Evolutionary conservation across 1,284 basidiomycete species (phyloP), one percentile per base, ranked within the genome.

Genomic region (Earliella scabrosa): DNA sequence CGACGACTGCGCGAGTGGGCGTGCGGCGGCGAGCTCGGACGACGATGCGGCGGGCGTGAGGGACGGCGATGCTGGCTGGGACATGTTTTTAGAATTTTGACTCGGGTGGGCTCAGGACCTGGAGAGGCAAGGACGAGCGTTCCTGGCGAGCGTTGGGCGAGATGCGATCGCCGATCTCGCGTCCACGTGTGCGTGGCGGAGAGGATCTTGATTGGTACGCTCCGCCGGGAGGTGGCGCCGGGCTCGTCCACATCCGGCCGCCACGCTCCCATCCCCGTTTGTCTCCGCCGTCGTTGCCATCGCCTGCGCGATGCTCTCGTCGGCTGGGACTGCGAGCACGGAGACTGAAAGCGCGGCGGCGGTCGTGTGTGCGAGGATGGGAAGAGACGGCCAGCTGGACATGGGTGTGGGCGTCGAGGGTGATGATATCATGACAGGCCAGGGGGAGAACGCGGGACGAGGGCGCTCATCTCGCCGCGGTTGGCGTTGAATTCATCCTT

Each of bases 111-210:
- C 9, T 23, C 38, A 26, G 38, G 40, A 26, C 4, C 41, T 20
- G 31, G 20, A 46, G 24, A 36, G 24, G 38, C n/a, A n/a, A n/a
- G n/a, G n/a, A n/a, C n/a, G n/a, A n/a, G 11, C 18, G 39, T 10
- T 16, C 13, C 21, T 21, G 50, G 20, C 11, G 46, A n/a, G 31
- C 11, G 45, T 36, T 9, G 45, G 18, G 21, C 16, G 46, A 56
- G 58, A 59, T 59, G 38, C 21, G 27, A 59, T 59, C 58, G 48
- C 43, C 50, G 51, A 53, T 45, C 18, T 13, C 21, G 41, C n/a
- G n/a, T n/a, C n/a, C n/a, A n/a, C n/a, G n/a, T n/a, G 44, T 52
- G 54, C 58, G 53, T 53, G 54, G 47, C 16, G 14, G 34, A 39
- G 31, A 43, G 51, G 53, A 55, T 52, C 50, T 45, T 50, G 52